These are phyloP conservation scores for Zygosaccharomyces gambellarensis DNA, from an alignment of 805 yeast species.

Conservation along the genomic window DNA sequence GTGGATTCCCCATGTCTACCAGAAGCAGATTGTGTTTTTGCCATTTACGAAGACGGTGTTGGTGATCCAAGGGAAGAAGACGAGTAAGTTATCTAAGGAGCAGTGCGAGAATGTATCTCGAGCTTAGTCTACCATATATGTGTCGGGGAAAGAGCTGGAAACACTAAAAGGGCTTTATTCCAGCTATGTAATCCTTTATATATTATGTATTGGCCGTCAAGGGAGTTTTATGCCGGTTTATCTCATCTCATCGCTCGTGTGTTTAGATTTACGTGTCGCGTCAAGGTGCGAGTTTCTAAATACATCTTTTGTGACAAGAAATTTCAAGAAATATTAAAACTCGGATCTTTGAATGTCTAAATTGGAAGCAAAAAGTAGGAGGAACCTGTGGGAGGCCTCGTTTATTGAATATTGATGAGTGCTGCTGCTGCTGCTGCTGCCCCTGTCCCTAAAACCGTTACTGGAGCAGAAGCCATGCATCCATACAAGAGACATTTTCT, in stretches of 20 bases:
- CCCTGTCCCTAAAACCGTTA: background rate
- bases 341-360: background rate
- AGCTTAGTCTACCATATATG: background rate
- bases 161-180: background rate
- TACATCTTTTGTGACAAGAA: background rate
- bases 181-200: background rate
- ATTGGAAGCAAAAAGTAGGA: background rate
- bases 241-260: background rate
- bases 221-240: background rate
- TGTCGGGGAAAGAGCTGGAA: background rate
- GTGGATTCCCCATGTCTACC: conserved; percentile 97
- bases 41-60: conserved; percentile 93
- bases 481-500: conserved; percentile 16
- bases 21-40: conserved; percentile 91
- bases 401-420: background rate
- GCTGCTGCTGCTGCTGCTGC: background rate
- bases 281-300: background rate
- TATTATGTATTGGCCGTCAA: background rate
- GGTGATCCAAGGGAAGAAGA: conserved; percentile 91
- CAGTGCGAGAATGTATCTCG: background rate
- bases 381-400: background rate
- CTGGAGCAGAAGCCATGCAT: conserved; percentile 9
- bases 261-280: conserved; percentile 4
- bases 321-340: background rate
- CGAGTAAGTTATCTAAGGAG: conserved; percentile 24